A percentile compares a stretch with the other conserved stretches of the same genome.
Conservation (phyloP, 83 land plant genomes). For the Diphasiastrum complanatum region DNA sequence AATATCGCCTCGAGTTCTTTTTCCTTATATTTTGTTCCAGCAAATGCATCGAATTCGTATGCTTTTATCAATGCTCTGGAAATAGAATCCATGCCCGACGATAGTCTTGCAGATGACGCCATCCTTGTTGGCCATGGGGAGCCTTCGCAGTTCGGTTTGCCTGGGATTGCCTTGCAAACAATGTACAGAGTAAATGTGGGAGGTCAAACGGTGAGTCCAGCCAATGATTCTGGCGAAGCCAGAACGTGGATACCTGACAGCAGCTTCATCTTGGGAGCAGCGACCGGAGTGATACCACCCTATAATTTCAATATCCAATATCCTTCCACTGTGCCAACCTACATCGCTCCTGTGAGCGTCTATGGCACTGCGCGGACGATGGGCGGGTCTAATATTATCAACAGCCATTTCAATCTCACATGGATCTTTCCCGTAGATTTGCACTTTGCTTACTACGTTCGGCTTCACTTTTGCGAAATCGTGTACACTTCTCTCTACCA, state of each 20-base stretch:
- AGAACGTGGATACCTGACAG: slow-evolving; percentile 68
- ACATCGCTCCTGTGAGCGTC: slow-evolving; percentile 62
- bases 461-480: slow-evolving; percentile 76
- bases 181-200: slow-evolving; percentile 74
- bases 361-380: slow-evolving; percentile 58
- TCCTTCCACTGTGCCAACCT: slow-evolving; percentile 23
- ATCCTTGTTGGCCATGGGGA: slow-evolving; percentile 10
- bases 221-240: slow-evolving; percentile 53
- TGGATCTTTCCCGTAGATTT: slow-evolving; percentile 65
- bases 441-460: slow-evolving; percentile 48
- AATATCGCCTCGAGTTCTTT: slow-evolving; percentile 41
- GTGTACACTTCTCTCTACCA: slow-evolving; percentile 35
- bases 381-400: slow-evolving; percentile 37
- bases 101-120: slow-evolving; percentile 38
- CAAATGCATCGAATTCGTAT: slow-evolving; percentile 31
- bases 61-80: slow-evolving; percentile 74
- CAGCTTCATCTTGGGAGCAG: slow-evolving; percentile 44
- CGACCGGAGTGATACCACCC: slow-evolving; percentile 31
- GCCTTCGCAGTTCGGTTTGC: slow-evolving; percentile 28
- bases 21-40: slow-evolving; percentile 43
- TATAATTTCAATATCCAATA: slow-evolving; percentile 34
- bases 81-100: slow-evolving; percentile 58
- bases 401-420: slow-evolving; percentile 54
- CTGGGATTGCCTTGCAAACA: slow-evolving; percentile 47
- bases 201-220: slow-evolving; percentile 46